Evolutionary conservation across 140 eudicot genomes (phyloP), one percentile per base, ranked within the genome.

Genomic region (Bidens hawaiensis): DNA sequence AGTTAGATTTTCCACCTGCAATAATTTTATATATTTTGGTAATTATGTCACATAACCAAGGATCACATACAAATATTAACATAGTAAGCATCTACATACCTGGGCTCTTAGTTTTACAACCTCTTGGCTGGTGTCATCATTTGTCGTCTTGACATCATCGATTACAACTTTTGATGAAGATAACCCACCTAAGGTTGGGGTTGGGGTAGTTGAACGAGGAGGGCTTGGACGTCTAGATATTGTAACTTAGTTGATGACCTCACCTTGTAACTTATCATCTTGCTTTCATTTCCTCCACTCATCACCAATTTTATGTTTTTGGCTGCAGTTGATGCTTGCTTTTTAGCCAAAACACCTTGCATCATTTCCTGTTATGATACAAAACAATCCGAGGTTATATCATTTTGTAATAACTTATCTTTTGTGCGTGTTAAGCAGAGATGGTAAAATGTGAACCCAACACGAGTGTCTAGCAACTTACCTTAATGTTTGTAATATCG

Each of bases 141-240:
- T 85, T 33, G 83, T 70, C 75, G 40, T 75, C 54, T 81, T 85
- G 22, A 76, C 83, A 75, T 83, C 86, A 75, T 82, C 90, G 18
- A 79, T 52, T n/a, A 70, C 69, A 36, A 88, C 41, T 70, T 70
- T 88, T 24, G 96, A 95, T 21, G 95, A 82, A 16, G 94, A 72
- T 36, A 93, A 86, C 62, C 99, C 96, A 55, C 90, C 94, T 76
- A 88, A 77, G 23, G 99, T 93, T 48, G 99, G 95, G 27, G 83
- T 88, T 27, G 99, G 99, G 65, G 99, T 93, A 24, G 99, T 93
- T 41, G 99, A 88, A 25, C 96, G 96, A 60, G 96, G 94, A 64
- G 99, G 96, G 48, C 99, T 88, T 2, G 89, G 75, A 16, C 96
- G 95, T 81, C 95, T 81, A 1, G 94, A 93, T 60, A 88, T 70